Percentiles rank a stretch among this genome's conserved stretches.
These are phyloP conservation scores for Eutrema yunnanense DNA, from an alignment of 345 rosid species.

Conservation along the genomic window DNA sequence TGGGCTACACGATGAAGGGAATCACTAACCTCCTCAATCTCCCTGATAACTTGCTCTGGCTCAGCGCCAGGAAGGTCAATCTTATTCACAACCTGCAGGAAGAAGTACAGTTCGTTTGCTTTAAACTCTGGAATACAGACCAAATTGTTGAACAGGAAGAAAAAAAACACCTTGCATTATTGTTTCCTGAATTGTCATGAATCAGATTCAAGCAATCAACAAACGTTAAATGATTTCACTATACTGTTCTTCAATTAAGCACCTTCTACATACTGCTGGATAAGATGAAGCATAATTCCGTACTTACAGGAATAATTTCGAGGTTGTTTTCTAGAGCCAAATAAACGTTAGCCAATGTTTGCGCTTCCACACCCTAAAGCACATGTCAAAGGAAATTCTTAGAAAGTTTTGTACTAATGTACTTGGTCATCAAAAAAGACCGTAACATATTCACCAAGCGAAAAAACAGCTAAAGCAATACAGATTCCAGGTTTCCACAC, in stretches of 20 bases:
- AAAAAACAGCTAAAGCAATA: background rate
- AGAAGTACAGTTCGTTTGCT: background rate
- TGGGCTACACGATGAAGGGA: conserved; percentile 28
- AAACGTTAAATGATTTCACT: background rate
- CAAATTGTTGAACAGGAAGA: background rate
- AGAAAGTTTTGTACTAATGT: background rate
- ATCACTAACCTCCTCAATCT: conserved; percentile 96
- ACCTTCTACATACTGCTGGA: background rate
- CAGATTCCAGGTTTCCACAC: background rate
- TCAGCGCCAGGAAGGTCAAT: conserved; percentile 99
- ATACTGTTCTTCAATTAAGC: background rate
- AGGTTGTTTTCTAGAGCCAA: conserved; percentile 94
- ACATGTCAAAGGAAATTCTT: conserved; percentile 7
- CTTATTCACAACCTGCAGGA: conserved; percentile 81
- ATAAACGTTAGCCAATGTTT: conserved; percentile 92
- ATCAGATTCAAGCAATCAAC: background rate
- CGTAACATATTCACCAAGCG: conserved; percentile 5
- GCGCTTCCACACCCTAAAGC: conserved; percentile 94
- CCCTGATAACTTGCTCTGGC: conserved; percentile 70
- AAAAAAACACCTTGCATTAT: background rate
- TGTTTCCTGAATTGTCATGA: background rate
- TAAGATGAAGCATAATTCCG: conserved; percentile 7
- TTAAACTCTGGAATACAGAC: background rate
- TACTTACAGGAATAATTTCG: conserved; percentile 91
- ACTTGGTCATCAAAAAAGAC: background rate